These are phyloP conservation scores for Colletotrichum nymphaeae DNA, from an alignment of 2,329 filamentous ascomycete species.

Conservation along the genomic window DNA sequence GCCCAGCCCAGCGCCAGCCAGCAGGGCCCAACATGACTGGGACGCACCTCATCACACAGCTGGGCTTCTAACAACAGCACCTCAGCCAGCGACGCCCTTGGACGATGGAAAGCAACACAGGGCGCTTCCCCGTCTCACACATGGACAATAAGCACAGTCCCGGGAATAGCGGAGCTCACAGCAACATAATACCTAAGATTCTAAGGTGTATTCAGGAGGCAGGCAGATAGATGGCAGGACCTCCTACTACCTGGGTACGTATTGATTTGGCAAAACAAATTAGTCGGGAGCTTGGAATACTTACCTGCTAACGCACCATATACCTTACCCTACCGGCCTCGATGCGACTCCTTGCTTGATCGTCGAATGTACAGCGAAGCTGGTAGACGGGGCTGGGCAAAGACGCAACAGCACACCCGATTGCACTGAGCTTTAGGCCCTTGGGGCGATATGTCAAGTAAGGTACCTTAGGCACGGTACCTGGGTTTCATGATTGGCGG, in stretches of 20 bases:
- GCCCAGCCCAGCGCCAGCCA: constrained; percentile 5
- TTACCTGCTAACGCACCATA: not conserved
- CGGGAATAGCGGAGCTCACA: not conserved
- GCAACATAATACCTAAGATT: not conserved
- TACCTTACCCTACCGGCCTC: not conserved
- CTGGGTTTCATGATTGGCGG: not conserved
- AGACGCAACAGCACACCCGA: not conserved
- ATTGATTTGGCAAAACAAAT: not conserved
- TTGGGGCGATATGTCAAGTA: not conserved
- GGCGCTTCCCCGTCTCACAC: not conserved
- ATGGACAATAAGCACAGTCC: not conserved
- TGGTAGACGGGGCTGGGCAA: not conserved
- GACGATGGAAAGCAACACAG: not conserved
- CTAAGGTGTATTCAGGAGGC: not conserved
- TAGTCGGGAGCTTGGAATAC: not conserved
- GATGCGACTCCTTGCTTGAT: not conserved
- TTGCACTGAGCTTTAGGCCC: not conserved
- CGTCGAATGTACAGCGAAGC: not conserved
- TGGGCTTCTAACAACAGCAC: not conserved
- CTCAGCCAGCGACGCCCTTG: not conserved
- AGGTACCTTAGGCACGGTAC: too few relatives aligned
- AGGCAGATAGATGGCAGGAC: not conserved
- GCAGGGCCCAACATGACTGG: not conserved
- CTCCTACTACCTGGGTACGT: not conserved
- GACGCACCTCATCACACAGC: not conserved